Evolutionary conservation across 305 asterid genomes (phyloP).

Genomic region (Coffea humblotiana): DNA sequence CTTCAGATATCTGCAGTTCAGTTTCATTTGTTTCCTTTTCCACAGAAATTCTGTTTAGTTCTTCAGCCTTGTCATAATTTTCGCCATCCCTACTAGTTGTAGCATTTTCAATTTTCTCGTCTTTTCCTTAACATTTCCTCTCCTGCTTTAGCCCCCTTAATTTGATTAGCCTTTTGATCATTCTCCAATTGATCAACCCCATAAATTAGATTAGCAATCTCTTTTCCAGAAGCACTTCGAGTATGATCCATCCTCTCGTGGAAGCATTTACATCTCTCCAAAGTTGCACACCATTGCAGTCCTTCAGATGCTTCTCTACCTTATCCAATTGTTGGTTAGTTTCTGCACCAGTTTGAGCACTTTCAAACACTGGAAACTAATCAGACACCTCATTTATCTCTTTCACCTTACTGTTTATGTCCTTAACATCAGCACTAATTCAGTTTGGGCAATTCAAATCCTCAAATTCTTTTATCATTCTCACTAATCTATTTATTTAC

Average conservation of each 20-base stretch:
- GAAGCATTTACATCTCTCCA: conserved; percentile 1
- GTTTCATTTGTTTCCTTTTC: conserved; percentile 11
- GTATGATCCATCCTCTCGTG: not conserved
- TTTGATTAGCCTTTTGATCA: not conserved
- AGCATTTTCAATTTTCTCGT: conserved; percentile 3
- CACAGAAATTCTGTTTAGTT: not conserved
- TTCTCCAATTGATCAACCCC: not conserved
- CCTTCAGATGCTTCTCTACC: conserved; percentile 20
- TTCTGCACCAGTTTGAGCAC: conserved; percentile 9
- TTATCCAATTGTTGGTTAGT: conserved; percentile 17
- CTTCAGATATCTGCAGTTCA: not conserved
- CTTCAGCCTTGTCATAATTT: not conserved
- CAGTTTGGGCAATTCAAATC: conserved; percentile 2
- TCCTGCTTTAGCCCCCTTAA: conserved; percentile 5
- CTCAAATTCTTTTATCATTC: not conserved
- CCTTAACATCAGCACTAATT: conserved; percentile 5
- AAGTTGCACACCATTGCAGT: conserved; percentile 14
- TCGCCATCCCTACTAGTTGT: not conserved
- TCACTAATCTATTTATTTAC: conserved; percentile 9
- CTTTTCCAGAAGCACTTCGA: not conserved
- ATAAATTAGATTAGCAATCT: not conserved
- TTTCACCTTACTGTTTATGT: conserved; percentile 3
- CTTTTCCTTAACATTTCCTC: conserved; percentile 6
- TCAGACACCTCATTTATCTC: not conserved
- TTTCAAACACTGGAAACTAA: conserved; percentile 8